These are phyloP conservation scores for Blastomyces parvus DNA, from an alignment of 2,329 filamentous ascomycete genomes.

Conservation along the genomic window DNA sequence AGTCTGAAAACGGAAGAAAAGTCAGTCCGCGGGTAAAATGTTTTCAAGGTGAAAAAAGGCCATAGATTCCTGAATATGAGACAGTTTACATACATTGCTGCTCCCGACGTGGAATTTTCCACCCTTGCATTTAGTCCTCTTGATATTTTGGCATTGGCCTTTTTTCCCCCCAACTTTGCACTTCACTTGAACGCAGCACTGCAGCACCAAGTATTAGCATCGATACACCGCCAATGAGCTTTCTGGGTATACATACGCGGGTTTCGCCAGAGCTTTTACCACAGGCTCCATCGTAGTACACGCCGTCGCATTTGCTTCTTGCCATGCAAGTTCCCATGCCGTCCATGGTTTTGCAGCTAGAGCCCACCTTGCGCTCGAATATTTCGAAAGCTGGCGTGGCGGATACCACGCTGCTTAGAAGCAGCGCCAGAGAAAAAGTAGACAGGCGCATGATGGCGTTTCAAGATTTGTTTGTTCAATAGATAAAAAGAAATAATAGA, in stretches of 20 bases:
- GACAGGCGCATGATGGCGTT: neutral
- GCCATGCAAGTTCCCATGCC: conserved; percentile 8
- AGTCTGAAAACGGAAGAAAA: neutral
- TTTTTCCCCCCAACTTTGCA: conserved; percentile 4
- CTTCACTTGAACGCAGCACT: conserved; percentile 11
- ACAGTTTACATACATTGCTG: neutral
- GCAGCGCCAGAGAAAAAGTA: neutral
- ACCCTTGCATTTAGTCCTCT: neutral
- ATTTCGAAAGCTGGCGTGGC: conserved; percentile 6
- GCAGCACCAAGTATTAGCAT: neutral
- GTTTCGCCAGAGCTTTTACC: conserved; percentile 4
- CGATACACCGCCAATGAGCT: neutral
- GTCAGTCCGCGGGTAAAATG: neutral
- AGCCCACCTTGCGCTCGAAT: conserved; percentile 6
- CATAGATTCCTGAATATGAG: neutral
- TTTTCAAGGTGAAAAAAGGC: neutral
- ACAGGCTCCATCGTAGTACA: conserved; percentile 9
- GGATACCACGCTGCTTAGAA: neutral
- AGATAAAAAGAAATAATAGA: neutral
- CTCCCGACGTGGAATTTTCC: conserved; percentile 2
- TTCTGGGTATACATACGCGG: conserved; percentile 4
- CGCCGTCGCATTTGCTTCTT: conserved; percentile 7
- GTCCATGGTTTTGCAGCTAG: conserved; percentile 5
- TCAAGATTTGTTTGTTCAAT: neutral
- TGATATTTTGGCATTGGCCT: conserved; percentile 6